A percentile compares a stretch with the other conserved stretches of the same genome.
Evolutionary conservation across 768 basidiomycete species (phyloP).

Genomic region (Neoboletus magnificus): DNA sequence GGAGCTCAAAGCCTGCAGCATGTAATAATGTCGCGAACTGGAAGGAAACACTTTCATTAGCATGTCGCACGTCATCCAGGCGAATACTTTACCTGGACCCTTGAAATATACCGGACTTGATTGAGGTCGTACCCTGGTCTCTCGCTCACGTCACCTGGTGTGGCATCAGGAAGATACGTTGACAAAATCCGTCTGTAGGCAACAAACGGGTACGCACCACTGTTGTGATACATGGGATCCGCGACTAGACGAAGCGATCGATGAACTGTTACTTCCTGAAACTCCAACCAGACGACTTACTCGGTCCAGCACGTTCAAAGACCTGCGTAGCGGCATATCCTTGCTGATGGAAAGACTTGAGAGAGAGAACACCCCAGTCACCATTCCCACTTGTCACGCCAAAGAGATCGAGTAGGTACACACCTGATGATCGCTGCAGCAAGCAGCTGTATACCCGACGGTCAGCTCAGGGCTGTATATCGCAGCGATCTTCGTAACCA

Average conservation of each 20-base stretch:
- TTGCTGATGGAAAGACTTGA: slow-evolving; percentile 72
- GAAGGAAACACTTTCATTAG: neutral
- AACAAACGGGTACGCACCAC: slow-evolving; percentile 41
- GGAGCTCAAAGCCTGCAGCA: slow-evolving; percentile 56
- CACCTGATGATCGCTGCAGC: slow-evolving; percentile 91
- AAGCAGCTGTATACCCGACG: slow-evolving; percentile 70
- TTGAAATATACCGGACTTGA: slow-evolving; percentile 80
- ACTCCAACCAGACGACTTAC: slow-evolving; percentile 30
- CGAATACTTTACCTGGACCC: slow-evolving; percentile 64
- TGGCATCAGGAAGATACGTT: neutral
- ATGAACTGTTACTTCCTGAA: neutral
- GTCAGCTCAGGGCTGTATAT: slow-evolving; percentile 80
- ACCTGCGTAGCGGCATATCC: slow-evolving; percentile 87
- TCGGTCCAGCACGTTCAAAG: slow-evolving; percentile 81
- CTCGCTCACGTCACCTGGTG: slow-evolving; percentile 69
- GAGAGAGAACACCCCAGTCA: neutral
- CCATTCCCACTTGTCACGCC: neutral
- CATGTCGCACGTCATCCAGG: neutral
- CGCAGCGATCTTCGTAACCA: slow-evolving; percentile 70
- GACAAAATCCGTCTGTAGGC: neutral
- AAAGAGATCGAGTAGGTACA: slow-evolving; percentile 1
- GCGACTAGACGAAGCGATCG: slow-evolving; percentile 46
- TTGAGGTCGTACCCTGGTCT: slow-evolving; percentile 79
- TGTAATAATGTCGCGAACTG: slow-evolving; percentile 72
- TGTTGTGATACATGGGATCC: slow-evolving; percentile 89